Evolutionary conservation across 2,329 filamentous ascomycete species (phyloP), one percentile per base, ranked within the genome.

Genomic region (Talaromyces rugulosus): DNA sequence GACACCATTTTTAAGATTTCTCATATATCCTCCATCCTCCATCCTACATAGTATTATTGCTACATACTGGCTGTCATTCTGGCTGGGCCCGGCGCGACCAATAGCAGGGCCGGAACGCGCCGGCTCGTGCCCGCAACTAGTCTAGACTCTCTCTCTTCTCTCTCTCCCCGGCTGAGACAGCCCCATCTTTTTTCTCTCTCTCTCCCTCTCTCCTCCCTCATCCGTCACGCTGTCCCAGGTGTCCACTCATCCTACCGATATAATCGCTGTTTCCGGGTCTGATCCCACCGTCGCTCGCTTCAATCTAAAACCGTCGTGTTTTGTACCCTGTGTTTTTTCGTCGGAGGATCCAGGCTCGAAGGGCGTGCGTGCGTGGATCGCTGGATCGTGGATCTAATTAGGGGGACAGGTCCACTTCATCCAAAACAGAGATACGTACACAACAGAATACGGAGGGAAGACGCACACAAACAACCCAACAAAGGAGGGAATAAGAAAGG

Each of bases 231-330:
- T 12, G 11, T 9, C 33, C 36, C 16, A n/a, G 23, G 23, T 40
- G 6, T 5, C 14, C 36, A n/a, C 5, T 40, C 36, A 33, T 9
- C 36, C 36, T 5, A 16, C n/a, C 36, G 8, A n/a, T 40, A 40
- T 14, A 40, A 40, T 6, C 36, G 36, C 36, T 16, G 16, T 16
- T 28, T 11, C 30, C 11, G 50, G 50, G 50, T 53, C 30, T 31
- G 50, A 31, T 53, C 50, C 50, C 50, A 53, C 18, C n/a, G 50
- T 53, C 50, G 30, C 50, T 53, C 50, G 50, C 50, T 53, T 53
- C 12, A 33, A 53, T 50, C 18, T 40, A n/a, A 47, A n/a, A n/a
- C 5, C 27, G 28, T 53, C 50, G 23, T 30, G 16, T 31, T 31
- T 53, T 33, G 16, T 16, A 7, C 50, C 6, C n/a, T 53, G 27